A percentile compares a stretch with the other conserved stretches of the same genome.
phyloP scores from a whole-genome alignment of 2,329 filamentous ascomycete genomes.

The Corynespora cassiicola region DNA sequence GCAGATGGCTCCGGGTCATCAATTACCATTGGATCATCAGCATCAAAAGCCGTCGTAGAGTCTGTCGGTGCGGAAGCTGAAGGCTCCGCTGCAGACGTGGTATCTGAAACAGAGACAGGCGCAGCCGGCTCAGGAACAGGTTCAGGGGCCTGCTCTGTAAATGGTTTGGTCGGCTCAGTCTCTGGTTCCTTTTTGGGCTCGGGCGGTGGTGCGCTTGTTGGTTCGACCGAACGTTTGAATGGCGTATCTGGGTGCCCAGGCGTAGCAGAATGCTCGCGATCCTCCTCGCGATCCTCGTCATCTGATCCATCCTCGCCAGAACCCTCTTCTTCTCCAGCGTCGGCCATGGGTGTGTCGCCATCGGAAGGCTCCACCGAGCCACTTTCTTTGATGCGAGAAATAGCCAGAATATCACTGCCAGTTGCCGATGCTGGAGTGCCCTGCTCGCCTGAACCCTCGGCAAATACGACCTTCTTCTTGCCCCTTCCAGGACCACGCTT shows the following conservation, averaged over 20 bases:
- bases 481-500: conserved; percentile 82
- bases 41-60: too few species aligned
- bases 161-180: conserved; percentile 13
- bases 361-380: conserved; percentile 45
- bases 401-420: conserved; percentile 30
- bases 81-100: conserved; percentile 6
- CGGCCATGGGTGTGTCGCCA: conserved; percentile 49
- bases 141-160: conserved; percentile 10
- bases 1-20: too few species aligned
- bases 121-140: conserved; percentile 5
- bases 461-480: conserved; percentile 74
- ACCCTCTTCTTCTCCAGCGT: conserved; percentile 54
- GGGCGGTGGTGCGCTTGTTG: conserved; percentile 15
- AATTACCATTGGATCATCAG: too few species aligned
- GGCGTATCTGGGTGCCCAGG: conserved; percentile 40
- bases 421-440: conserved; percentile 29
- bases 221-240: conserved; percentile 25
- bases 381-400: conserved; percentile 46
- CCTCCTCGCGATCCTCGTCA: conserved; percentile 56
- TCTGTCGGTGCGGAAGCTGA: conserved; percentile 12
- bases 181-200: conserved; percentile 17
- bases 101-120: conserved; percentile 8
- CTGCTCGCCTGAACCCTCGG: conserved; percentile 51
- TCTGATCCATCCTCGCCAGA: conserved; percentile 55
- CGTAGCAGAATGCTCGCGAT: conserved; percentile 53